Evolutionary conservation across 176 grass and related monocot species (phyloP), one percentile per base, ranked within the genome.

Genomic region (Saccharum officinarum): DNA sequence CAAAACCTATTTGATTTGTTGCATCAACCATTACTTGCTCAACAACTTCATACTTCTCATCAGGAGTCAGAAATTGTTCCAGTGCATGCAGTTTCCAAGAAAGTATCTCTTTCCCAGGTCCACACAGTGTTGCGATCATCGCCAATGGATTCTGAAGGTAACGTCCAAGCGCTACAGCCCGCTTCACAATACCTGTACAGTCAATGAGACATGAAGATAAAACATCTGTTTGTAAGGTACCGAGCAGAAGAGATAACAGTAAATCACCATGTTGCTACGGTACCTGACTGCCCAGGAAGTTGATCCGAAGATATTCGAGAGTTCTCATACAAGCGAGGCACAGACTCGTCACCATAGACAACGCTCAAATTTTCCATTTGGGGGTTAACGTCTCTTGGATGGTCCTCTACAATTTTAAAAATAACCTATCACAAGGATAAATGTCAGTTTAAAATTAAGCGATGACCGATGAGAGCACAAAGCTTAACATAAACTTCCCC

Each of bases 21-120:
- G 92, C 94, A 75, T 99, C 97, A 8, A 97, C 92, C 97, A 99
- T 97, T 87, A 99, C 83, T 88, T 99, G 94, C 45, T 99, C 97
- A 70, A 94, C 94, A 79, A 94, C 71, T 82, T 99, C 97, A 86
- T 88, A 94, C 72, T 97, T 94, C 77, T 99, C 97, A 84, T 99
- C 94, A 73, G 97, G 90, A 46, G 86, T 91, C 77, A 99, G 92
- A 28, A 99, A 99, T 60, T 97, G 88, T 79, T 99, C 90, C 41
- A 94, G 85, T 7, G 82, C 77, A n/a, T 92, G 93, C 38, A 99
- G 71, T 86, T 99, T 99, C 97, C 94, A 99, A 17, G 94, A 99
- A 52, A 99, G 88, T 84, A 99, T 97, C 85, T 97, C 97, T 94
- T 84, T 96, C 6, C 92, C 92, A 52, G 94, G 97, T 87, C 97